Percentiles rank a stretch among this genome's conserved stretches.
phyloP scores from a whole-genome alignment of 139 green algal genomes.

The Chlorella sp. region DNA sequence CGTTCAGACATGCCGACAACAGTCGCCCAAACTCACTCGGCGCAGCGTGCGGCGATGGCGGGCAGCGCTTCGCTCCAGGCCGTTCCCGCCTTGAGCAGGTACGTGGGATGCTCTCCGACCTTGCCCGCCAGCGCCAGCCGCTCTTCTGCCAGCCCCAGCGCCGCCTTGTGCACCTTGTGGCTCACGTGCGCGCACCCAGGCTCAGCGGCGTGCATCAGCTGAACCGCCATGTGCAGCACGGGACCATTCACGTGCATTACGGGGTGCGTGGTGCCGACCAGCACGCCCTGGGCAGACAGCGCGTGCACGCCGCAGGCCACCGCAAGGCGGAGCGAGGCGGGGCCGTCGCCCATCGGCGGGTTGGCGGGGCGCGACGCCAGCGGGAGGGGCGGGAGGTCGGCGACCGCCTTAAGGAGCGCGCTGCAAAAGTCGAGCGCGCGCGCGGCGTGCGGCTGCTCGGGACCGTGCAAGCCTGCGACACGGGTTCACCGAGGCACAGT shows the following conservation, averaged over 20 bases:
- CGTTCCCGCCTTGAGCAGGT: conserved; percentile 1
- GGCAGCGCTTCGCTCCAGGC: not conserved
- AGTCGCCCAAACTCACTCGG: not conserved
- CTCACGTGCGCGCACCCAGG: conserved; percentile 13
- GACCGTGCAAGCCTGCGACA: too few relatives aligned
- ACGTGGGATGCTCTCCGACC: not conserved
- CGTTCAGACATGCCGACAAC: not conserved
- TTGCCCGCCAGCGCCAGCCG: too few relatives aligned
- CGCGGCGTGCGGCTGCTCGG: too few relatives aligned
- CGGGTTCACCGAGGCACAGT: too few relatives aligned
- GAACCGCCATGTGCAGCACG: conserved; percentile 11
- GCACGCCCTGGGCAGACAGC: conserved; percentile 13
- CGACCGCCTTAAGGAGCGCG: not conserved
- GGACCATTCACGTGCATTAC: conserved; percentile 19
- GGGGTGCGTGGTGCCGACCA: conserved; percentile 18
- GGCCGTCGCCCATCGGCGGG: too few relatives aligned
- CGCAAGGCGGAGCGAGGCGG: not conserved
- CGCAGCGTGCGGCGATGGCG: not conserved
- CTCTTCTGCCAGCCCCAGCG: too few relatives aligned
- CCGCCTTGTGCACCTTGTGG: not conserved
- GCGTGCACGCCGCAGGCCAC: not conserved
- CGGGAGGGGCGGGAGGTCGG: not conserved
- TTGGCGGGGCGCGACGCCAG: too few relatives aligned
- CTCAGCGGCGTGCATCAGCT: conserved; percentile 12
- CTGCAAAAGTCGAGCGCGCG: not conserved